Evolutionary conservation across 495 filamentous ascomycete species (phyloP).

Genomic region (Xylaria nigripes): DNA sequence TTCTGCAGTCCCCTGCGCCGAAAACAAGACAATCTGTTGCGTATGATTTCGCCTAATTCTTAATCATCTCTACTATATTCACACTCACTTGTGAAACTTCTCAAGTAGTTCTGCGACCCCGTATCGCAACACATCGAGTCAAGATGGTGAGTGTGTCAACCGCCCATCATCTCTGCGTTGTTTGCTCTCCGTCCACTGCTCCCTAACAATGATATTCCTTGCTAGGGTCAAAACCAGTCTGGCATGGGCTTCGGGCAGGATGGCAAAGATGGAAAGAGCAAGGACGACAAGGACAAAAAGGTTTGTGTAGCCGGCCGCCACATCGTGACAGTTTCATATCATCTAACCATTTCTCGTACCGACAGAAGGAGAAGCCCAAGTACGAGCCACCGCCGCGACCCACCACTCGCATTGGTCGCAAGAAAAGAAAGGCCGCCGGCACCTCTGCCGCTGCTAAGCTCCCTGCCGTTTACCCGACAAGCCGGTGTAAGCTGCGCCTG

Average conservation of each 20-base stretch:
- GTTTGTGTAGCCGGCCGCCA: conserved; percentile 39
- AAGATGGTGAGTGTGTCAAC: conserved; percentile 20
- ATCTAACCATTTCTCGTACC: not conserved
- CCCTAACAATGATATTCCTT: conserved; percentile 8
- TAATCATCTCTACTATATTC: not conserved
- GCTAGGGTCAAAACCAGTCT: conserved; percentile 79
- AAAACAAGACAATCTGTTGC: not conserved
- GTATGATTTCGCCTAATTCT: not conserved
- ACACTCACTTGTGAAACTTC: not conserved
- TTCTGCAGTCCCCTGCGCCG: not conserved
- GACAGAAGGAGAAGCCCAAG: conserved; percentile 97
- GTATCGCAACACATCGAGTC: conserved; percentile 8
- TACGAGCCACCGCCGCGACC: conserved; percentile 97
- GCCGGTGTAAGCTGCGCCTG: conserved; percentile 92
- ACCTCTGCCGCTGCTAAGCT: conserved; percentile 92
- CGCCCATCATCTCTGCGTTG: not conserved
- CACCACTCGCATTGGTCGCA: conserved; percentile 94
- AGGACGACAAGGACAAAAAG: conserved; percentile 92
- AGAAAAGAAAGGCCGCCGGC: conserved; percentile 90
- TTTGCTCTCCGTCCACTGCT: not conserved
- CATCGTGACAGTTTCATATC: not conserved
- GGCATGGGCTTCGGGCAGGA: conserved; percentile 71
- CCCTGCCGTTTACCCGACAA: conserved; percentile 85
- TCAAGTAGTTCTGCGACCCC: not conserved
- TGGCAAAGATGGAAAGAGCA: conserved; percentile 72